Evolutionary conservation across 176 grass and related monocot genomes (phyloP), one percentile per base, ranked within the genome.

Genomic region (Bolboschoenus planiculmis): DNA sequence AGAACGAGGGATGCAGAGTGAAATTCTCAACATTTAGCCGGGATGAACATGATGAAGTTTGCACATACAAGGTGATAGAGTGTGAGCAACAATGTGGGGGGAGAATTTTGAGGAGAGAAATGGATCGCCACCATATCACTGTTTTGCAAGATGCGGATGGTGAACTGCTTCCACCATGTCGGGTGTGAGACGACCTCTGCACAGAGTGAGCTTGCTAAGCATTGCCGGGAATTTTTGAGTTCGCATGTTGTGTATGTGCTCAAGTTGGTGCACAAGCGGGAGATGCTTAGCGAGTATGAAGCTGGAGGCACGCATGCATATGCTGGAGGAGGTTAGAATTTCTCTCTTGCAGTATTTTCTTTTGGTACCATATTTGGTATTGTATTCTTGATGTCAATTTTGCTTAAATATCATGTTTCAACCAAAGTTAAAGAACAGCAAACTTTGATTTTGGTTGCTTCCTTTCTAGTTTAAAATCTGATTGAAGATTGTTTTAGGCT

Each of bases 71-170:
- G 78, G 39, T 94, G 15, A 51, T 97, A 5, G 81, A 59, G 7
- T 97, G 95, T 1, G 95, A 97, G 72, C 95, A 97, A 85, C 80
- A 78, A 34, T 97, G 92, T 7, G 73, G 83, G 24, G 84, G 88
- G 84, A 79, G 55, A 31, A 84, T 97, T 30, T 30, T 92, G 39
- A 91, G 95, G 65, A 79, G 83, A 36, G 95, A 97, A 31, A 97
- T 94, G 95, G 95, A 97, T 30, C 84, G 90, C 9, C 95, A 97
- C 18, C 94, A 92, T 6, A 90, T 97, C 39, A 97, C 92, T 2
- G 88, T 92, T 16, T n/a, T 97, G 95, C 83, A 56, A 88, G 16
- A 91, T 92, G 95, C 94, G 89, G 88, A 78, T 91, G 64, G 88
- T 94, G 62, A 97, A 94, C 18, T 97, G 95, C 81, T 97, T 97